Evolutionary conservation across 2,329 filamentous ascomycete genomes (phyloP), one percentile per base, ranked within the genome.

Genomic region (Orbilia blumenaviensis): DNA sequence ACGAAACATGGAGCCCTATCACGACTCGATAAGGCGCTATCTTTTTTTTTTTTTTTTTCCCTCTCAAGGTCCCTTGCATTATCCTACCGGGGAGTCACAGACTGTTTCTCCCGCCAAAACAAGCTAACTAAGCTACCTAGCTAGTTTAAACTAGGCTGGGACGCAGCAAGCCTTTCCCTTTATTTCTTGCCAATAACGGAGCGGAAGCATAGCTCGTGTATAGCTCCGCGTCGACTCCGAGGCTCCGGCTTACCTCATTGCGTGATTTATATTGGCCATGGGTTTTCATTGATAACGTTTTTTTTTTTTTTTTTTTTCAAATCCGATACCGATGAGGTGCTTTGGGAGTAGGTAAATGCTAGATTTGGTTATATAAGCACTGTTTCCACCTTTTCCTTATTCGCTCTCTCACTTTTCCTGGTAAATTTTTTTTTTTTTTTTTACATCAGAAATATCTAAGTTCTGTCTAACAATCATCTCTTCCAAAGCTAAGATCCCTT

Each of bases 191-290:
- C 64, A 68, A 66, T 69, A 60, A 50, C 64, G 64, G 64, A 76
- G 64, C 72, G 64, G 64, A 69, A 60, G 48, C 7, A 41, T 41
- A 66, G 41, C 72, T 69, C 72, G 41, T 76, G 64, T 63, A 52
- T 56, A 50, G 16, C 56, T 71, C 66, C 41, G 64, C 41, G 48
- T 44, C 16, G 25, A 32, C 56, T 56, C 66, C 41, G 64, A 58
- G 58, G n/a, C 48, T 52, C 72, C 64, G 72, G 64, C 71, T 64
- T 56, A 58, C 56, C 5, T 12, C 64, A 58, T 72, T 58, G 67
- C 58, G 58, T 64, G 56, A 63, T 72, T 71, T 63, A 46, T 54
- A 36, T 63, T n/a, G n/a, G n/a, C n/a, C n/a, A n/a, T 29, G 18
- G 25, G 18, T 6, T 5, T 27, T 34, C 16, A 27, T 48, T 38